phyloP scores from a whole-genome alignment of 129 eudicot species.

The Glebionis coronaria region DNA sequence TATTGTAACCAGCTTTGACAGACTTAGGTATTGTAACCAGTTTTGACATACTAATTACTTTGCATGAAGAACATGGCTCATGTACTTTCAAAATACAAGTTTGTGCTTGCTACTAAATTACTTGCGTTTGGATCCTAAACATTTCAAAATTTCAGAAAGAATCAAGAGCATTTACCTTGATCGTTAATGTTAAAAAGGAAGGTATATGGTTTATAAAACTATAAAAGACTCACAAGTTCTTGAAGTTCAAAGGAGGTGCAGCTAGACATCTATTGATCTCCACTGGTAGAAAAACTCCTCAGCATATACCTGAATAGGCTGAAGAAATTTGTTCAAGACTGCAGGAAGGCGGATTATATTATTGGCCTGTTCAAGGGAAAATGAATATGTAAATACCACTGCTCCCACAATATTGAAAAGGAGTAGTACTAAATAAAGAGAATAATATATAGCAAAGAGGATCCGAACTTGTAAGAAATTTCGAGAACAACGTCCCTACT shows the following conservation, averaged over 20 bases:
- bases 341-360: constrained; percentile 91
- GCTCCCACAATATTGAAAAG: constrained; percentile 11
- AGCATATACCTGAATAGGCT: constrained; percentile 66
- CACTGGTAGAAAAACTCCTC: constrained; percentile 96
- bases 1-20: too few relatives aligned
- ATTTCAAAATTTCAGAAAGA: constrained; percentile 19
- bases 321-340: too few relatives aligned
- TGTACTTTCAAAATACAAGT: constrained; percentile 85
- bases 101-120: constrained; percentile 90
- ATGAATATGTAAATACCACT: constrained; percentile 14
- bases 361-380: too few relatives aligned
- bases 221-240: too few relatives aligned
- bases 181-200: too few relatives aligned
- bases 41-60: too few relatives aligned
- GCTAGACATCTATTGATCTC: too few relatives aligned
- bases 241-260: too few relatives aligned
- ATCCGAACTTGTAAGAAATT: constrained; percentile 82
- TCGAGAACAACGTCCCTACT: constrained; percentile 95
- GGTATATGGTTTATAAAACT: too few relatives aligned
- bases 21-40: too few relatives aligned
- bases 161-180: too few relatives aligned
- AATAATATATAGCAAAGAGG: constrained; percentile 52
- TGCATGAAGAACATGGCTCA: constrained; percentile 89
- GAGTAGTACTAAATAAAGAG: not conserved
- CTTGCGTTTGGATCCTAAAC: constrained; percentile 90